phyloP scores from a whole-genome alignment of 805 yeast genomes.

The Yarrowia keelungensis region DNA sequence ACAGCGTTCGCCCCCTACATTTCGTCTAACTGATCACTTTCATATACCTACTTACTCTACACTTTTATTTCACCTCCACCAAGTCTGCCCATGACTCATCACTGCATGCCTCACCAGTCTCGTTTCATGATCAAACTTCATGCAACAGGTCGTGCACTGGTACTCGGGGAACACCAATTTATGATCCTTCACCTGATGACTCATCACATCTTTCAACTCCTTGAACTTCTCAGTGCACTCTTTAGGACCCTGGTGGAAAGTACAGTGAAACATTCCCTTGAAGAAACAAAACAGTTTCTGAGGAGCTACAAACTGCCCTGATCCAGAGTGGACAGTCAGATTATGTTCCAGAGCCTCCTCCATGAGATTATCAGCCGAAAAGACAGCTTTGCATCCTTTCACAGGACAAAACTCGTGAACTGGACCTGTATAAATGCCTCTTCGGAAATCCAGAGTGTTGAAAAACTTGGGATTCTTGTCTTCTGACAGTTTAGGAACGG shows the following conservation, averaged over 20 bases:
- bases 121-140: constrained; percentile 11
- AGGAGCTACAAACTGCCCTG: not conserved
- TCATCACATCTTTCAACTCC: constrained; percentile 2
- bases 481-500: not conserved
- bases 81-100: not conserved
- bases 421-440: not conserved
- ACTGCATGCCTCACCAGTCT: not conserved
- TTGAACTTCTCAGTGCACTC: not conserved
- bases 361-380: not conserved
- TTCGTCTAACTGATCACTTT: too few relatives aligned
- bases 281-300: constrained; percentile 3
- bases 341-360: not conserved
- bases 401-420: constrained; percentile 2
- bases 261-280: not conserved
- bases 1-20: too few relatives aligned
- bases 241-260: not conserved
- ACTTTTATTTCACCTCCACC: not conserved
- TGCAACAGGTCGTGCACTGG: not conserved
- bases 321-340: not conserved
- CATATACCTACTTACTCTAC: not conserved
- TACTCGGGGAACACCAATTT: not conserved
- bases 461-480: not conserved
- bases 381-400: not conserved
- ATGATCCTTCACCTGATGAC: not conserved
- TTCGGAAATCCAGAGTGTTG: not conserved